Evolutionary conservation across 257 asterid species (phyloP).

Genomic region (Nemophila menziesii): DNA sequence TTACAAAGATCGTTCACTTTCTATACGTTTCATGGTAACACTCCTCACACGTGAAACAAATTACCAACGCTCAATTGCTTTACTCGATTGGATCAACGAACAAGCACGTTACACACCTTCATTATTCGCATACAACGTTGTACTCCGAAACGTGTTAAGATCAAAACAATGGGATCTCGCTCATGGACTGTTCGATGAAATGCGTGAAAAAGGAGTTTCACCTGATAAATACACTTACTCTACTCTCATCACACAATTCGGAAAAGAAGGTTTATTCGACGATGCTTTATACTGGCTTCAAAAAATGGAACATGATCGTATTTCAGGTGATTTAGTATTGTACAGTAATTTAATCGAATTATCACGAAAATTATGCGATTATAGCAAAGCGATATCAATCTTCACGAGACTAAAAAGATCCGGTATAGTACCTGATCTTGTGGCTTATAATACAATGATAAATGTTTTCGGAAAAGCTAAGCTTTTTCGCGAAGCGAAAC

Average conservation of each 20-base stretch:
- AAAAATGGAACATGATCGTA: slow-evolving; percentile 77
- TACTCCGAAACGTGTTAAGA: slow-evolving; percentile 61
- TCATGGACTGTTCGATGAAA: slow-evolving; percentile 81
- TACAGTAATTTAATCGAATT: slow-evolving; percentile 82
- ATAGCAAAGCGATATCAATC: slow-evolving; percentile 73
- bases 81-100: slow-evolving; percentile 92
- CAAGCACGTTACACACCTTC: slow-evolving; percentile 65
- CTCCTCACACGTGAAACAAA: slow-evolving; percentile 74
- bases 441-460: slow-evolving; percentile 81
- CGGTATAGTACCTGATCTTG: slow-evolving; percentile 70
- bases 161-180: slow-evolving; percentile 76
- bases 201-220: slow-evolving; percentile 61
- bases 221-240: slow-evolving; percentile 91
- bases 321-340: slow-evolving; percentile 76
- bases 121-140: slow-evolving; percentile 91
- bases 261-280: slow-evolving; percentile 76
- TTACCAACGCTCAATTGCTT: slow-evolving; percentile 77
- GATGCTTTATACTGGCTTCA: slow-evolving; percentile 96
- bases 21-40: slow-evolving; percentile 67
- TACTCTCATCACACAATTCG: slow-evolving; percentile 69
- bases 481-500: slow-evolving; percentile 69
- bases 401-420: slow-evolving; percentile 66
- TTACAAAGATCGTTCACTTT: slow-evolving; percentile 45
- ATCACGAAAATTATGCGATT: slow-evolving; percentile 68
- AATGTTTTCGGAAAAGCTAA: slow-evolving; percentile 95